Evolutionary conservation across 345 rosid species (phyloP).

Genomic region (Eucalyptus brandiana): DNA sequence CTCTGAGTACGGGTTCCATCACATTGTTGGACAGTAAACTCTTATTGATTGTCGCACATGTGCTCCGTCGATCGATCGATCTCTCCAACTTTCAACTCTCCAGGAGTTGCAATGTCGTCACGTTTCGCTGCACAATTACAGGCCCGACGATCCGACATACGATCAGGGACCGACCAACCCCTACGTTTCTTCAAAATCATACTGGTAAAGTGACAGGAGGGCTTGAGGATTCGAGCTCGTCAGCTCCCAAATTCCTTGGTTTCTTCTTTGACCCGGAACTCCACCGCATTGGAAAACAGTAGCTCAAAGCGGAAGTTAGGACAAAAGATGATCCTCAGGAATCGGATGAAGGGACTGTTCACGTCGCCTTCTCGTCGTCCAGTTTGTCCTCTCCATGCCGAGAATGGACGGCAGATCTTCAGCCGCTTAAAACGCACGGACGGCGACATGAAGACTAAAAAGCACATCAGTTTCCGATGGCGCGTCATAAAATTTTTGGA

Average conservation of each 20-base stretch:
- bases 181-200: not conserved
- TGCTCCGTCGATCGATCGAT: not conserved
- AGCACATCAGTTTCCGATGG: not conserved
- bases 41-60: not conserved
- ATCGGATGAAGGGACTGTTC: not conserved
- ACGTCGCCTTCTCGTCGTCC: not conserved
- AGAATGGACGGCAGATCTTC: not conserved
- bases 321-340: not conserved
- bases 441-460: not conserved
- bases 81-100: not conserved
- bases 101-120: not conserved
- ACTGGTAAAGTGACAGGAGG: not conserved
- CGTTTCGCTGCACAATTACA: not conserved
- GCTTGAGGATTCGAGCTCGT: not conserved
- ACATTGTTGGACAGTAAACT: not conserved
- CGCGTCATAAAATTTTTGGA: not conserved
- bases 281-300: not conserved
- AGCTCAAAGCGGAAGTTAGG: not conserved
- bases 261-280: not conserved
- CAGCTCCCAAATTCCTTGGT: not conserved
- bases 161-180: not conserved
- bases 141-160: not conserved
- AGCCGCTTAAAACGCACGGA: not conserved
- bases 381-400: not conserved
- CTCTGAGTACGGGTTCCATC: not conserved